A percentile compares a stretch with the other conserved stretches of the same genome.
Evolutionary conservation across 2,329 filamentous ascomycete species (phyloP).

Genomic region (Hypoxylon sp.): DNA sequence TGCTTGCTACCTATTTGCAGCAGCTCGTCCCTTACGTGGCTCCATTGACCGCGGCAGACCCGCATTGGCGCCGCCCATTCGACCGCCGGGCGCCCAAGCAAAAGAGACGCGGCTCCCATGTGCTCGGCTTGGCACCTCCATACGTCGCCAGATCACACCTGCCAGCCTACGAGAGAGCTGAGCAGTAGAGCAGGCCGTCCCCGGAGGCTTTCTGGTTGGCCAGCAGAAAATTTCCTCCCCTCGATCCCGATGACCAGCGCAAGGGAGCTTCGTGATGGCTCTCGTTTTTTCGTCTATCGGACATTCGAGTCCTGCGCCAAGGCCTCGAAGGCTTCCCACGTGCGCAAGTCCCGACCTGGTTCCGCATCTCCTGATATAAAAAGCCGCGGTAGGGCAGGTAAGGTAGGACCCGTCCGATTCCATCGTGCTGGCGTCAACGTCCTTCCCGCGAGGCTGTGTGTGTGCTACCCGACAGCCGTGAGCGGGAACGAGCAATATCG

Average conservation of each 20-base stretch:
- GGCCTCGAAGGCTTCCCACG: slow-evolving; percentile 25
- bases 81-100: slow-evolving; percentile 4
- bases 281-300: slow-evolving; percentile 14
- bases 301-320: slow-evolving; percentile 17
- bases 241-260: slow-evolving; percentile 12
- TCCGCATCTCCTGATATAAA: slow-evolving; percentile 14
- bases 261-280: neutral
- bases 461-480: slow-evolving; percentile 1
- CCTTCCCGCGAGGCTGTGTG: slow-evolving; percentile 11
- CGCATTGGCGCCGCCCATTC: slow-evolving; percentile 16
- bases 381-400: no score
- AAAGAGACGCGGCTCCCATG: slow-evolving; percentile 3
- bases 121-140: slow-evolving; percentile 9
- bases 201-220: slow-evolving; percentile 7
- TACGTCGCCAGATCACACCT: slow-evolving; percentile 9
- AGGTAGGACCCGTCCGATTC: slow-evolving; percentile 10
- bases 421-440: neutral
- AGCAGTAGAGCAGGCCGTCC: no score
- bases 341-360: slow-evolving; percentile 8
- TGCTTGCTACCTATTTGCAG: neutral
- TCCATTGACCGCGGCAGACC: slow-evolving; percentile 24
- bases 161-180: no score
- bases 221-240: neutral
- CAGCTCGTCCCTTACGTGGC: slow-evolving; percentile 26
- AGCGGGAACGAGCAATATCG: neutral